Percentiles rank a stretch among this genome's conserved stretches.
phyloP scores from a whole-genome alignment of 768 basidiomycete species.

The Kwoniella dejecticola region DNA sequence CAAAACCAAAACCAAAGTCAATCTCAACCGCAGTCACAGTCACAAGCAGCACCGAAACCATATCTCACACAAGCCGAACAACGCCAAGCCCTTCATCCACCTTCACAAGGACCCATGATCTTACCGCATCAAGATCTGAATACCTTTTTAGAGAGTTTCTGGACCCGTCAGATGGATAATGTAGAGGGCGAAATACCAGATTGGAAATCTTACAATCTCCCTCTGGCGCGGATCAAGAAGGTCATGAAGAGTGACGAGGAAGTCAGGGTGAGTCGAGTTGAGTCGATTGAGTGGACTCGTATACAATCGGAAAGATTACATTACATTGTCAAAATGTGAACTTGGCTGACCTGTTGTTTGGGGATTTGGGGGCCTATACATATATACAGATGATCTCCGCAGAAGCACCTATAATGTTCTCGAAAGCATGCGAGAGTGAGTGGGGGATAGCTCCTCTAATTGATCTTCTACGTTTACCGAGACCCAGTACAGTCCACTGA shows the following conservation, averaged over 20 bases:
- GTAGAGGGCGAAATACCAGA: slow-evolving; percentile 88
- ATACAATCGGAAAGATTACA: too few species aligned
- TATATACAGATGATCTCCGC: slow-evolving; percentile 97
- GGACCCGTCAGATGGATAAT: slow-evolving; percentile 82
- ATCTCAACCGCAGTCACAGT: neutral
- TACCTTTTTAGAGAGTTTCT: slow-evolving; percentile 81
- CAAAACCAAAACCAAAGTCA: neutral
- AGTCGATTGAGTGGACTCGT: too few species aligned
- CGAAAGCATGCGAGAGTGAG: slow-evolving; percentile 97
- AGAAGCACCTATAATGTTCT: slow-evolving; percentile 93
- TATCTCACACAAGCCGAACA: slow-evolving; percentile 8
- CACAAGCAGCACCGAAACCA: neutral
- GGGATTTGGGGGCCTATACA: too few species aligned
- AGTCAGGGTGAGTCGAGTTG: slow-evolving; percentile 82
- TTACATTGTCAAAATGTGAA: neutral
- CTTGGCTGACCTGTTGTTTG: too few species aligned
- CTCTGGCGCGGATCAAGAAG: slow-evolving; percentile 95
- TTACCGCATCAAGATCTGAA: slow-evolving; percentile 83
- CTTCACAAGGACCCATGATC: slow-evolving; percentile 63
- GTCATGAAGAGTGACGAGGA: slow-evolving; percentile 88
- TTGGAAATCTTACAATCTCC: slow-evolving; percentile 63
- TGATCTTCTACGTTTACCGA: neutral
- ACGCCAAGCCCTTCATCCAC: slow-evolving; percentile 4
- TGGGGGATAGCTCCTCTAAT: slow-evolving; percentile 45
- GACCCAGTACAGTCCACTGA: too few species aligned